Percentiles rank a stretch among this genome's conserved stretches.
These are phyloP conservation scores for Peronospora destructor DNA, from an alignment of 352 stramenopile species.

Conservation along the genomic window DNA sequence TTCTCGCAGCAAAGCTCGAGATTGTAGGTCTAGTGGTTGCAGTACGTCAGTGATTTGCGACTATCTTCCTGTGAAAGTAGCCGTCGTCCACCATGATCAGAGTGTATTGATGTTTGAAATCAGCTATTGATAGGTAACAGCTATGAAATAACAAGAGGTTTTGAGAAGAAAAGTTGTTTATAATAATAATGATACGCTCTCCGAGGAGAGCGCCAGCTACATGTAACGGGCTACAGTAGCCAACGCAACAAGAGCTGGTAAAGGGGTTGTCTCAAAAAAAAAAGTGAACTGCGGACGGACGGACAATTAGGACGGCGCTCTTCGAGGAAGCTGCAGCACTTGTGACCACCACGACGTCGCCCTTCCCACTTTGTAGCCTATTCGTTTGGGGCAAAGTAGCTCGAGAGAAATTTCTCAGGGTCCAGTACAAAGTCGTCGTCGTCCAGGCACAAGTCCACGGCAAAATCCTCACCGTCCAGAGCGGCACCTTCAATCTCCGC, in stretches of 20 bases:
- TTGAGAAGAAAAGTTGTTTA: constrained; percentile 16
- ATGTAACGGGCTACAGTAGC: constrained; percentile 11
- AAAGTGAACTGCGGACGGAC: constrained; percentile 23
- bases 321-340: constrained; percentile 40
- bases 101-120: constrained; percentile 66
- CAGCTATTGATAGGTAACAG: constrained; percentile 7
- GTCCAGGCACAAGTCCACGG: constrained; percentile 32
- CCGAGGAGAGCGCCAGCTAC: constrained; percentile 12
- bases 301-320: constrained; percentile 29
- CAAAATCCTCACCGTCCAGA: constrained; percentile 25
- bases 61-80: constrained; percentile 49
- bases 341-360: constrained; percentile 34
- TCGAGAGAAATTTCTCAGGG: constrained; percentile 81
- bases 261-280: constrained; percentile 25
- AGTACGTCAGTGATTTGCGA: constrained; percentile 1
- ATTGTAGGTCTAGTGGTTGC: not conserved
- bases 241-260: constrained; percentile 11
- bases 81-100: constrained; percentile 46
- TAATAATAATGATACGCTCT: constrained; percentile 43
- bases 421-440: constrained; percentile 83
- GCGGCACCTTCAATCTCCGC: constrained; percentile 23
- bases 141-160: not conserved
- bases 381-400: constrained; percentile 60
- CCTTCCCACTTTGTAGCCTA: constrained; percentile 23
- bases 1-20: constrained; percentile 4